Base-by-base conservation (phyloP, 1,139 yeast species). In the Yamadazyma dushanensis region DNA sequence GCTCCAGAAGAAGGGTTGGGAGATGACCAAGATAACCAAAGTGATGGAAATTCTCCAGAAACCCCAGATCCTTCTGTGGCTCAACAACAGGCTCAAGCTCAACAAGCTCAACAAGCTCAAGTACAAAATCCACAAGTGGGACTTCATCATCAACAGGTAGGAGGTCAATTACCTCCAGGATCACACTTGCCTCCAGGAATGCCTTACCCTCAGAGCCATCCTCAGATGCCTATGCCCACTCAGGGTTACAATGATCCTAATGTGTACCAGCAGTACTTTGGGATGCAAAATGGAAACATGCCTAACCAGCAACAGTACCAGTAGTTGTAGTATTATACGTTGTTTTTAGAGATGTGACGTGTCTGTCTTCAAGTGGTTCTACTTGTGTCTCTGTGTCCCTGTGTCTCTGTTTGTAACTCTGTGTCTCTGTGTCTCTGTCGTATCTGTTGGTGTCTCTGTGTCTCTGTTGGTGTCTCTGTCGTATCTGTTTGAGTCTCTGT, bases 1-100 rank as follows among this genome's bases (percentile, higher is more conserved):
- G 97, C 97, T 5, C 96, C 97, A 16, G 92, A 84, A 53, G 78
- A 72, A 50, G 75, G 74, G 0, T 59, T 70, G 50, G 75, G 73
- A 29, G 90, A 83, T 47, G 84, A 78, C 41, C 70, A 72, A 38
- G 77, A 76, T 27, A 87, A 78, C 30, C 84, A 79, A 41, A 80
- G 80, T 34, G 87, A 80, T 34, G 68, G 61, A 1, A 63, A 59
- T 49, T 61, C 70, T 31, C 68, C 61, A 30, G 70, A 62, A 35
- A 62, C 61, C 45, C 73, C 66, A 29, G 76, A 57, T 45, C 70
- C 57, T 48, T 58, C 69, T 39, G 31, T 38, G 7, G 38, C 43
- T 36, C 47, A 32, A 32, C 73, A 44, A 54, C 71, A 40, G 55
- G 54, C 36, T 58, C 69, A 45, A 56, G 53, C 35, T 43, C 50